Evolutionary conservation across 768 basidiomycete genomes (phyloP).

Genomic region (Mycena filopes): DNA sequence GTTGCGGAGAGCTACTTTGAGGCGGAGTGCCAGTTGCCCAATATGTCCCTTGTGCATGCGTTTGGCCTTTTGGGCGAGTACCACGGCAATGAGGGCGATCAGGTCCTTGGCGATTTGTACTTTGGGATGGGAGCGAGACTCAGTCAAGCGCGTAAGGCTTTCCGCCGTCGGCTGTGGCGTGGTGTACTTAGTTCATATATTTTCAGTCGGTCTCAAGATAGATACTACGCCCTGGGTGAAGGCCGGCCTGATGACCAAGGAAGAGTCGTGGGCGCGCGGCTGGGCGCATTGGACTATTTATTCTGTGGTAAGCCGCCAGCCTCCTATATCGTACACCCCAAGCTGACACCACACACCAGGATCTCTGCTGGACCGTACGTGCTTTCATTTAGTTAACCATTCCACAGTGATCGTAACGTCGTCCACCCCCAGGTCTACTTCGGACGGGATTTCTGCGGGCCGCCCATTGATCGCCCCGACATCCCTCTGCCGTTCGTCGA

Average conservation of each 20-base stretch:
- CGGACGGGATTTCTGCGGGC: slow-evolving; percentile 51
- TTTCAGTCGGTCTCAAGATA: slow-evolving; percentile 51
- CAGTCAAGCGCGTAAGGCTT: slow-evolving; percentile 19
- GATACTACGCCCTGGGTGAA: slow-evolving; percentile 52
- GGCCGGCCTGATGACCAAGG: slow-evolving; percentile 46
- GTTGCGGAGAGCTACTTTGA: slow-evolving; percentile 30
- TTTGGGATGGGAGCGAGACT: slow-evolving; percentile 31
- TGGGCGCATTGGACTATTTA: slow-evolving; percentile 56
- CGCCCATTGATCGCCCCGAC: slow-evolving; percentile 33
- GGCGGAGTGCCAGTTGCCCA: slow-evolving; percentile 31
- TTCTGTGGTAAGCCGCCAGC: slow-evolving; percentile 35
- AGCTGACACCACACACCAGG: slow-evolving; percentile 29
- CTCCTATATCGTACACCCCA: background rate
- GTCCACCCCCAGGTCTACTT: slow-evolving; percentile 42
- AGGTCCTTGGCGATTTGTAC: slow-evolving; percentile 31
- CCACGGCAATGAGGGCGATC: slow-evolving; percentile 30
- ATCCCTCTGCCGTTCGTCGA: slow-evolving; percentile 49
- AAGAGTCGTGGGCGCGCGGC: slow-evolving; percentile 50
- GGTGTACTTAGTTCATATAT: background rate
- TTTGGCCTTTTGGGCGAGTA: slow-evolving; percentile 34
- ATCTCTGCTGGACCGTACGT: slow-evolving; percentile 51
- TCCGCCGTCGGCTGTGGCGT: background rate
- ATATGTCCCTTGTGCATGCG: slow-evolving; percentile 35
- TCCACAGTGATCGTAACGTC: too few species aligned
- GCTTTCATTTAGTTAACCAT: too few species aligned